Evolutionary conservation across 2,329 filamentous ascomycete species (phyloP).

Genomic region (Fusarium sp.): DNA sequence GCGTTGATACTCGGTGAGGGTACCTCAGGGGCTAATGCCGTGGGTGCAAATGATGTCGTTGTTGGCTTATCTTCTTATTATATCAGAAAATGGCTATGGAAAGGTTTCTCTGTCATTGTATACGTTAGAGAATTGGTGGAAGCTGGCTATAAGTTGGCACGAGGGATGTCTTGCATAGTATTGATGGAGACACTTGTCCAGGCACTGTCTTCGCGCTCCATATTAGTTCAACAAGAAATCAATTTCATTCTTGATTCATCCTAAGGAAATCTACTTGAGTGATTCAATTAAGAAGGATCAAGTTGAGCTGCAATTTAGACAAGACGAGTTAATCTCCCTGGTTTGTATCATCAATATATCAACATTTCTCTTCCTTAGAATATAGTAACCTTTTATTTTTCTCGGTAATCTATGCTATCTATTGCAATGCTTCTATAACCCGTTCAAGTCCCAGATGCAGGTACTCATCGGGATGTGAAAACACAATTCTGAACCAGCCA

Average conservation of each 20-base stretch:
- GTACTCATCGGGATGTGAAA: constrained; percentile 47
- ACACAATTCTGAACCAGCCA: constrained; percentile 53
- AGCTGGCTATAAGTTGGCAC: not conserved
- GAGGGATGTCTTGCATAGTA: not conserved
- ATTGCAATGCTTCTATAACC: constrained; percentile 29
- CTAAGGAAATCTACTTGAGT: not conserved
- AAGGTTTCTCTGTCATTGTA: not conserved
- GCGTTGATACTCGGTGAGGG: too few relatives aligned
- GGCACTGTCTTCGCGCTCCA: too few relatives aligned
- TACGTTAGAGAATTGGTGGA: not conserved
- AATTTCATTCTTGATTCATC: not conserved
- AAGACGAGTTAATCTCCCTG: too few relatives aligned
- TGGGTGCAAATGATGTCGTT: not conserved
- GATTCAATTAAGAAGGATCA: not conserved
- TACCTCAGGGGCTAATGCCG: too few relatives aligned
- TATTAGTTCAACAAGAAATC: not conserved
- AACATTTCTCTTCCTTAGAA: too few relatives aligned
- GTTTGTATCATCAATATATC: too few relatives aligned
- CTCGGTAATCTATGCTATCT: not conserved
- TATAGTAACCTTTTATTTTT: not conserved
- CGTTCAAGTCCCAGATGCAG: constrained; percentile 44
- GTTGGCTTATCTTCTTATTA: not conserved
- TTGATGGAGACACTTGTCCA: not conserved
- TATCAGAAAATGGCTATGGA: not conserved
- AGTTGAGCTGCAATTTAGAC: not conserved